Evolutionary conservation across 306 rosid genomes (phyloP).

Genomic region (Sindora glabra): DNA sequence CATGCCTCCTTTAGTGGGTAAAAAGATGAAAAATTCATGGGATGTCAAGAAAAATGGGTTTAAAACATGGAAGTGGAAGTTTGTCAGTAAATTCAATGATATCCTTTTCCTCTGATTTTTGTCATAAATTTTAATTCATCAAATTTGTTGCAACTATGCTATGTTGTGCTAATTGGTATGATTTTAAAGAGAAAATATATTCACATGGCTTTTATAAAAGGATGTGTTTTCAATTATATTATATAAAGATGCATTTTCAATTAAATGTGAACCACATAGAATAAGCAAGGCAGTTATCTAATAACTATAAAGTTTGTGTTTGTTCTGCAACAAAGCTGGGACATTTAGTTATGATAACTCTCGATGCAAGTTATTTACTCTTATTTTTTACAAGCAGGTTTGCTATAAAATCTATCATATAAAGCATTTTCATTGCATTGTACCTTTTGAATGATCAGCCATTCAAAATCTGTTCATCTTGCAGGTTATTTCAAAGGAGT

Average conservation of each 20-base stretch:
- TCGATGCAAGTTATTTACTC: not conserved
- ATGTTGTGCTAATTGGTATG: too few species aligned
- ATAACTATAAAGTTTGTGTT: not conserved
- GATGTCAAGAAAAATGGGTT: too few species aligned
- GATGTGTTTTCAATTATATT: not conserved
- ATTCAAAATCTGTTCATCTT: conserved; percentile 1
- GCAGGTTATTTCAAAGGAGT: conserved; percentile 85
- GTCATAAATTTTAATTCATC: too few species aligned
- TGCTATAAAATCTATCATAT: not conserved
- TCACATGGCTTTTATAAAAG: not conserved
- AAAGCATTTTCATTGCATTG: not conserved
- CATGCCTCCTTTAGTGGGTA: too few species aligned
- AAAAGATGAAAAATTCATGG: too few species aligned
- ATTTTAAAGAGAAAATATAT: not conserved
- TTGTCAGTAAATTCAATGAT: too few species aligned
- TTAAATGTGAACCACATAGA: too few species aligned
- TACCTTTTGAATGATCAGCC: not conserved
- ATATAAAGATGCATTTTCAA: too few species aligned
- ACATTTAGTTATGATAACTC: not conserved
- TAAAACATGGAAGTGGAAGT: too few species aligned
- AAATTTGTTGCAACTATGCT: too few species aligned
- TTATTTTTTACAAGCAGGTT: not conserved
- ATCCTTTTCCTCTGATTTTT: too few species aligned
- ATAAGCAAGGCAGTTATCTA: too few species aligned
- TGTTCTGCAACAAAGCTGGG: not conserved